Percentiles rank a stretch among this genome's conserved stretches.
Evolutionary conservation across 2,329 filamentous ascomycete genomes (phyloP).

Genomic region (Tolypocladium cylindrosporum): DNA sequence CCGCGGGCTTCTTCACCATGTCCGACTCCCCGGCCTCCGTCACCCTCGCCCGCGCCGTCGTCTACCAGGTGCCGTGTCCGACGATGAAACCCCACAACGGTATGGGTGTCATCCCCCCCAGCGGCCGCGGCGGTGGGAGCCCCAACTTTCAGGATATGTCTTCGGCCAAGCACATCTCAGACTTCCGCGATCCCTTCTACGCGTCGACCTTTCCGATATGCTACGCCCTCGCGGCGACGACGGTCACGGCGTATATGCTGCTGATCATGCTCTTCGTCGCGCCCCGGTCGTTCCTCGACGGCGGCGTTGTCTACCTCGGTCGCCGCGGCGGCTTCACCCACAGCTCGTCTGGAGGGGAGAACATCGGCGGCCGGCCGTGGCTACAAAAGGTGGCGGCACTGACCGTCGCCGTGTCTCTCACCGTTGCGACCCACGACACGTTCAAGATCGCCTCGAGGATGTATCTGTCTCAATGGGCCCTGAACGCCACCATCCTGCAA

Average conservation of each 20-base stretch:
- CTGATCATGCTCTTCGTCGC: conserved; percentile 92
- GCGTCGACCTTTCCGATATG: conserved; percentile 86
- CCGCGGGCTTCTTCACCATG: conserved; percentile 37
- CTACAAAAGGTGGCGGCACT: conserved; percentile 74
- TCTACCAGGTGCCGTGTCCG: conserved; percentile 35
- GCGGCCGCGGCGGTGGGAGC: conserved; percentile 25
- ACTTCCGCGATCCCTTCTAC: conserved; percentile 81
- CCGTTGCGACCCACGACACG: conserved; percentile 86
- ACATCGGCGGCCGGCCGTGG: conserved; percentile 86
- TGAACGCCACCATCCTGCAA: conserved; percentile 70
- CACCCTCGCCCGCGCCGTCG: conserved; percentile 47
- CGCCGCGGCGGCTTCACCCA: conserved; percentile 79
- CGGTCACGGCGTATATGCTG: conserved; percentile 82
- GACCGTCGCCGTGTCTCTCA: conserved; percentile 73
- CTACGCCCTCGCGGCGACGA: conserved; percentile 86
- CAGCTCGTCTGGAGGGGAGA: conserved; percentile 67
- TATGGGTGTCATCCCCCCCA: conserved; percentile 24
- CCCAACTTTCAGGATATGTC: conserved; percentile 16
- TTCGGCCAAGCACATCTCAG: conserved; percentile 38
- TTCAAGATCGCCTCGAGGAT: conserved; percentile 68
- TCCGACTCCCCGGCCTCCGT: conserved; percentile 39
- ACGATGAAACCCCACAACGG: conserved; percentile 12
- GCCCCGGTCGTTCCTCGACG: conserved; percentile 85
- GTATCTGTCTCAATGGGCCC: conserved; percentile 64
- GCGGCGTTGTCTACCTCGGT: conserved; percentile 71